A percentile compares a stretch with the other conserved stretches of the same genome.
Conservation (phyloP, 257 asterid genomes). For the Ocimum tenuiflorum region DNA sequence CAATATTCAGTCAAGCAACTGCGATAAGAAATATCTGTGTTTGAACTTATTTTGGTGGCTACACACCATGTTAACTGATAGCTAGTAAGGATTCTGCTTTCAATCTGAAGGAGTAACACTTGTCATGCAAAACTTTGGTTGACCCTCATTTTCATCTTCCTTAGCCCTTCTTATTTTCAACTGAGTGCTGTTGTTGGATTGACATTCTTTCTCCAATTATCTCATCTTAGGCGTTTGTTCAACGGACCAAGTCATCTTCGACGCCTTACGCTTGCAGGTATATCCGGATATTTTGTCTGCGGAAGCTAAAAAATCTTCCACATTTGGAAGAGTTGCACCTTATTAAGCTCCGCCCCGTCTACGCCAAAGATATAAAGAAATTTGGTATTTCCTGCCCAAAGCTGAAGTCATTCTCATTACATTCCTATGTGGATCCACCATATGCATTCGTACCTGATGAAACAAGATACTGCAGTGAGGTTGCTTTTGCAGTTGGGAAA, state of each 20-base stretch:
- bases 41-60: too few species aligned
- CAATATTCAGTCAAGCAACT: too few species aligned
- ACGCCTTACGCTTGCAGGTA: too few species aligned
- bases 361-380: constrained; percentile 6
- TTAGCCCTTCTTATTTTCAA: too few species aligned
- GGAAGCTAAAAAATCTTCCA: constrained; percentile 30
- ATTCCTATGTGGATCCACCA: not conserved
- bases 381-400: not conserved
- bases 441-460: not conserved
- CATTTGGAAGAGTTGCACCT: constrained; percentile 48
- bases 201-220: too few species aligned
- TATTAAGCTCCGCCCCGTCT: not conserved
- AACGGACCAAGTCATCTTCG: constrained; percentile 36
- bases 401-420: not conserved
- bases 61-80: too few species aligned
- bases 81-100: too few species aligned
- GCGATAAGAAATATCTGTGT: too few species aligned
- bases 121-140: too few species aligned
- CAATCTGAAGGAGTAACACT: too few species aligned
- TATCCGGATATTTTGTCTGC: constrained; percentile 22
- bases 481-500: not conserved
- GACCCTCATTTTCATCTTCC: too few species aligned
- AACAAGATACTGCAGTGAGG: not conserved
- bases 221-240: not conserved
- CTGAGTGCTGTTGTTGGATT: too few species aligned